Evolutionary conservation across 768 basidiomycete genomes (phyloP).

Genomic region (Agaricus blazei): DNA sequence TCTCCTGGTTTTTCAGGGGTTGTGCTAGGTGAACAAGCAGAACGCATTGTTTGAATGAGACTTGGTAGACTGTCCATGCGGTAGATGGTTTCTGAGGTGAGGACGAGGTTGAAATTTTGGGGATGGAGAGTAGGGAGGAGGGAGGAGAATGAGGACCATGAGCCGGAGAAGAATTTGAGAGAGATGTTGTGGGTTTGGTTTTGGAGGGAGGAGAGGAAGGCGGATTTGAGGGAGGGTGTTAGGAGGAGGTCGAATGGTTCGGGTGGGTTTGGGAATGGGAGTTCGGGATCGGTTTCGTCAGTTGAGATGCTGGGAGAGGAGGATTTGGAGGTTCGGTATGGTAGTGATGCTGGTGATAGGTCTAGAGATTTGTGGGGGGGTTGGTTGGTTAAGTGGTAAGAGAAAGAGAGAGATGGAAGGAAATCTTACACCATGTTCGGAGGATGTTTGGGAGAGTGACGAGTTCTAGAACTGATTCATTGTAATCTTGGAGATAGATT

Average conservation of each 20-base stretch:
- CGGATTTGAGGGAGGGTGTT: constrained; percentile 52
- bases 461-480: constrained; percentile 71
- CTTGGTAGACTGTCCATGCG: constrained; percentile 54
- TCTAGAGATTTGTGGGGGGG: constrained; percentile 31
- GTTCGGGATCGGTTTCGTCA: constrained; percentile 25
- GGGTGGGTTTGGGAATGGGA: constrained; percentile 20
- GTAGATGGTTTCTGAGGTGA: constrained; percentile 96
- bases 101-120: constrained; percentile 58
- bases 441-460: constrained; percentile 78
- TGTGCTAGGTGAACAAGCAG: constrained; percentile 22
- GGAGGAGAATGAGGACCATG: constrained; percentile 48
- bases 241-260: constrained; percentile 56
- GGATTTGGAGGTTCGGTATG: constrained; percentile 32
- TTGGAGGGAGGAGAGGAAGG: constrained; percentile 59
- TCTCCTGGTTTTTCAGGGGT: background rate
- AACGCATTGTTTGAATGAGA: constrained; percentile 49
- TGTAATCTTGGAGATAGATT: constrained; percentile 91
- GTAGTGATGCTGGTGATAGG: constrained; percentile 50
- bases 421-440: constrained; percentile 72
- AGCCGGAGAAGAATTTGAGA: constrained; percentile 75
- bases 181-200: constrained; percentile 38
- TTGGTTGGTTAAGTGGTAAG: background rate
- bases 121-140: constrained; percentile 36
- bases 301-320: constrained; percentile 21
- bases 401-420: background rate